Base-by-base conservation (phyloP, 106 monocot genomes). In the Dioscorea alata region DNA sequence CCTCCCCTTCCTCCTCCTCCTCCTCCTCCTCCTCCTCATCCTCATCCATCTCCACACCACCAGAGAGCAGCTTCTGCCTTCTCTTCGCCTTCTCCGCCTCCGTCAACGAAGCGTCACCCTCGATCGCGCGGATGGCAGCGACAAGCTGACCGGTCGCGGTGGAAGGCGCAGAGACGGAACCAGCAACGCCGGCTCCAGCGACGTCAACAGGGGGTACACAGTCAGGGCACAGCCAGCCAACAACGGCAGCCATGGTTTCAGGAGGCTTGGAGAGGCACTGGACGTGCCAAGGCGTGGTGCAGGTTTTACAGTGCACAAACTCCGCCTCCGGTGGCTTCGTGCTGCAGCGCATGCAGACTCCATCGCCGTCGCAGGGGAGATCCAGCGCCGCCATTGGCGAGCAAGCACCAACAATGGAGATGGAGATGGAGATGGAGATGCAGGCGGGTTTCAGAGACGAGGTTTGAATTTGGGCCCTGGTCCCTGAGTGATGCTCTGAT, bases 281-380 rank as follows among this genome's bases (percentile, higher is more conserved):
- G 24, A 87, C 80, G 72, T 87, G 87, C 83, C 87, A 87, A 8
- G 83, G 83, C 16, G 87, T 80, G 52, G 72, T 74, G 80, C 87
- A 87, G 56, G 80, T 80, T 64, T 63, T 48, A 72, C 87, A 87
- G 64, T 52, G 23, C 8, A 87, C 23, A 13, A 57, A 22, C 49
- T 87, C 87, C 21, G 54, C 42, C 65, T 80, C 78, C 56, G 78
- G 53, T 34, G 83, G 31, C 50, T 60, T 66, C 49, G 48, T 52
- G 61, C 80, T 77, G 80, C 87, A 87, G 35, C 60, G 34, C 87
- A 87, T 87, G 77, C 87, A 87, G 13, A 59, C 23, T 57, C 87
- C 87, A 21, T 80, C 75, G 60, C 80, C 75, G 72, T 83, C 83
- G 80, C 83, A 79, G 21, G 87, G 87, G 66, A 87, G 80, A 51